Conservation (phyloP, 2,329 filamentous ascomycete species). For the Madurella mycetomatis region DNA sequence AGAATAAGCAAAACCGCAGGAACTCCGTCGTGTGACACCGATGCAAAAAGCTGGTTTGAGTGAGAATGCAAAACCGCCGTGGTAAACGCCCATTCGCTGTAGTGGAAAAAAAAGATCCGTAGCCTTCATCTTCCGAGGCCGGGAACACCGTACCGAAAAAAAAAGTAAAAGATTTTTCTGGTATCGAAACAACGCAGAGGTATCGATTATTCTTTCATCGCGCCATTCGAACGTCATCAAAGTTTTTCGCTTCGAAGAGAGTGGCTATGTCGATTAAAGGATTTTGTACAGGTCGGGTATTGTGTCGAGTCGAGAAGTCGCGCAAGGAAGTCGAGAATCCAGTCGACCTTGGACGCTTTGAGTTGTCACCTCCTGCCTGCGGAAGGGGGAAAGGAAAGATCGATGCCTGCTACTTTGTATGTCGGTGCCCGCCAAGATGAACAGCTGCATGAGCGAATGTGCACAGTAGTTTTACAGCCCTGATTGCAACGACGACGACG, state of each 20-base stretch:
- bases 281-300: constrained; percentile 32
- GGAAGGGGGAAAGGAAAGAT: constrained; percentile 35
- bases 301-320: constrained; percentile 16
- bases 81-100: constrained; percentile 41
- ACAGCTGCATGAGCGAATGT: constrained; percentile 40
- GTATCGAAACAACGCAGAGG: constrained; percentile 27
- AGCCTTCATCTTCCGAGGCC: constrained; percentile 39
- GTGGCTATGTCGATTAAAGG: constrained; percentile 31
- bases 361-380: constrained; percentile 33
- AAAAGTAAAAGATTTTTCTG: constrained; percentile 25
- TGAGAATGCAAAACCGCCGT: constrained; percentile 38
- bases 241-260: constrained; percentile 28
- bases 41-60: constrained; percentile 39
- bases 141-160: constrained; percentile 34
- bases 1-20: constrained; percentile 31
- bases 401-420: constrained; percentile 41
- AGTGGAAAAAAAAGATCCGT: constrained; percentile 28
- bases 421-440: constrained; percentile 50
- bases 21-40: constrained; percentile 47
- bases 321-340: constrained; percentile 26
- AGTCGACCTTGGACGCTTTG: constrained; percentile 27
- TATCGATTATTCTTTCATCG: constrained; percentile 33
- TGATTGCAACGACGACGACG: constrained; percentile 35
- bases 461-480: constrained; percentile 32
- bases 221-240: constrained; percentile 29